phyloP scores from a whole-genome alignment of 805 yeast species.

The Wickerhamiella brachini region DNA sequence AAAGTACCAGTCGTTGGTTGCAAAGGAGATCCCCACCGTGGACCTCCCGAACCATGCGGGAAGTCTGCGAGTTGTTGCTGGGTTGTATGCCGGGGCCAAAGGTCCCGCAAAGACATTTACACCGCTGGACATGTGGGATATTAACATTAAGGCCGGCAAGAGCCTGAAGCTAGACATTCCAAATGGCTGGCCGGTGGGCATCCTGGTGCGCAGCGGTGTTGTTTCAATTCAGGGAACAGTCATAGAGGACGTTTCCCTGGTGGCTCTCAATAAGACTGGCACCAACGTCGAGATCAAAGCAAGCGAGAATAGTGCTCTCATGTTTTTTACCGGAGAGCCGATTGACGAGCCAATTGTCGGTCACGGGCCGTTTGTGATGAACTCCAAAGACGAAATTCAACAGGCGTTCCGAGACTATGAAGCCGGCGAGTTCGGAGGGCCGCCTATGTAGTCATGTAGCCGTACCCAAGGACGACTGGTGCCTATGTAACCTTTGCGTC shows the following conservation, averaged over 20 bases:
- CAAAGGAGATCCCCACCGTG: constrained; percentile 55
- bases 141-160: constrained; percentile 50
- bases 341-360: constrained; percentile 4
- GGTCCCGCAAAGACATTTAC: constrained; percentile 66
- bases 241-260: constrained; percentile 14
- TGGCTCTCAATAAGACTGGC: constrained; percentile 34
- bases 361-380: constrained; percentile 7
- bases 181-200: constrained; percentile 47
- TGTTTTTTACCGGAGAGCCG: constrained; percentile 51
- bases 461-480: too few relatives aligned
- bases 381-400: constrained; percentile 3
- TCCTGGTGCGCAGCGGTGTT: constrained; percentile 53
- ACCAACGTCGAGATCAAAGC: constrained; percentile 15
- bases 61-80: constrained; percentile 58
- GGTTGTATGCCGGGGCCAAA: constrained; percentile 61
- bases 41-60: constrained; percentile 32
- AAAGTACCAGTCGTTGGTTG: constrained; percentile 60
- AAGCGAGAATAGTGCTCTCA: constrained; percentile 40
- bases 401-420: constrained; percentile 6
- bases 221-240: constrained; percentile 33
- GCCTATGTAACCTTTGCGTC: too few relatives aligned
- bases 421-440: not conserved
- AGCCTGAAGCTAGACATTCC: constrained; percentile 46
- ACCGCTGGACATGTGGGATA: constrained; percentile 64
- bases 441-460: not conserved